Evolutionary conservation across 257 asterid genomes (phyloP), one percentile per base, ranked within the genome.

Genomic region (Ajuga chamaepitys): DNA sequence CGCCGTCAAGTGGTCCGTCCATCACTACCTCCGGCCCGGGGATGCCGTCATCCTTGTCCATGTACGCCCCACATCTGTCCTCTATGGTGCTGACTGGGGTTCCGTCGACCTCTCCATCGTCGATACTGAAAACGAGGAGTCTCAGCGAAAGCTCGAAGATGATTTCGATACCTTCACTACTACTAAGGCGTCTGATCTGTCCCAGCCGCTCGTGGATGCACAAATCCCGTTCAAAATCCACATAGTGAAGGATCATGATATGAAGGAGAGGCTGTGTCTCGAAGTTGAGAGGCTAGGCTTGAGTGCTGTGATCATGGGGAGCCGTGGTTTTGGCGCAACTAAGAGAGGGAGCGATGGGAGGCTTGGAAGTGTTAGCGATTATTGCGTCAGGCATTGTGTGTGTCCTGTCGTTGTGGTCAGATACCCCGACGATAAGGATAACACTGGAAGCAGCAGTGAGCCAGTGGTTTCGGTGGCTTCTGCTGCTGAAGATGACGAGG

Each of bases 301-400:
- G 63, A 88, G 86, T 11, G 91, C 97, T n/a, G 74, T 88, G 62
- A 86, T 90, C 54, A 86, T 88, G 95, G 97, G 97, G 76, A 88
- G 97, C 82, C 47, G 95, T 1, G 97, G 96, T 21, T 88, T 91
- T 53, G 97, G 97, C 17, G 96, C 96, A 17, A 80, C 84, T 0
- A 90, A 78, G 76, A 85, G 77, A 61, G 95, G 93, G 7, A 81
- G 75, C 44, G 82, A 86, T 72, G 95, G 85, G 28, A 82, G 97
- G 85, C 88, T 91, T 26, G 96, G 97, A 25, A 91, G 96, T 76
- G 95, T 91, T 1, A 91, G 97, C 78, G 97, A 91, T 86, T 91
- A 91, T 76, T 91, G 96, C 73, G 97, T 91, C 7, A 86, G 97
- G 87, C 97, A 91, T 67, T 91, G 95, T 45, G 96, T 91, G 9